phyloP scores from a whole-genome alignment of 768 basidiomycete genomes.

The Rhizopogon sp. region DNA sequence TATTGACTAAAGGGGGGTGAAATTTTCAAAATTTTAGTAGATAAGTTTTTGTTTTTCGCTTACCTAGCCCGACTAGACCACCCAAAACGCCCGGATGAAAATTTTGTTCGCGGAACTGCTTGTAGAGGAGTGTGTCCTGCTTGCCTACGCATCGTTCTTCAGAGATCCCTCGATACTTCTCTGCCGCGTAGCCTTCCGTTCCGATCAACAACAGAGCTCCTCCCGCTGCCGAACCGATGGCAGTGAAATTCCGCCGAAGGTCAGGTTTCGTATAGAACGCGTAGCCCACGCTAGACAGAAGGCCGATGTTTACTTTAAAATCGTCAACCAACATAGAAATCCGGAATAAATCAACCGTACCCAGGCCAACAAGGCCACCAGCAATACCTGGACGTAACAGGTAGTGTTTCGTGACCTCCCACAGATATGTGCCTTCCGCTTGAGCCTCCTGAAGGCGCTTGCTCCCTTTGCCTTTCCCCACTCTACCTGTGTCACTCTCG shows the following conservation, averaged over 20 bases:
- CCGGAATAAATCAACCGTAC: conserved; percentile 32
- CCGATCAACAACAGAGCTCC: conserved; percentile 53
- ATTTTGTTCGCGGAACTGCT: conserved; percentile 48
- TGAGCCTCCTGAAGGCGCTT: conserved; percentile 37
- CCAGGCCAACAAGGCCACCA: conserved; percentile 66
- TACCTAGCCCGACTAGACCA: conserved; percentile 57
- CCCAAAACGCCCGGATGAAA: conserved; percentile 63
- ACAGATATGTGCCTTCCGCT: conserved; percentile 49
- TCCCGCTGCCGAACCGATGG: conserved; percentile 49
- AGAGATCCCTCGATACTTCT: conserved; percentile 55
- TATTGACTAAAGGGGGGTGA: conserved; percentile 13
- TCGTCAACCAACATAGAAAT: background rate
- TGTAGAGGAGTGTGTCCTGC: conserved; percentile 53
- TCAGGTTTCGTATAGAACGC: conserved; percentile 58
- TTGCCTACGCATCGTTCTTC: conserved; percentile 48
- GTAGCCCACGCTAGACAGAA: conserved; percentile 58
- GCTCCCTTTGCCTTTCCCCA: conserved; percentile 20
- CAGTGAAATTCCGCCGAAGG: conserved; percentile 51
- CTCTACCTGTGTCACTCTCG: conserved; percentile 6
- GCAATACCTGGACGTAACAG: conserved; percentile 64
- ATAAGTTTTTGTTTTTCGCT: conserved; percentile 19
- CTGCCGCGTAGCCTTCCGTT: conserved; percentile 58
- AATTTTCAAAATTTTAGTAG: background rate
- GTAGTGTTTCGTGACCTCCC: conserved; percentile 45
- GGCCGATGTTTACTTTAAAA: conserved; percentile 61